Base-by-base conservation (phyloP, 768 basidiomycete species). In the Glaciozyma martinii region DNA sequence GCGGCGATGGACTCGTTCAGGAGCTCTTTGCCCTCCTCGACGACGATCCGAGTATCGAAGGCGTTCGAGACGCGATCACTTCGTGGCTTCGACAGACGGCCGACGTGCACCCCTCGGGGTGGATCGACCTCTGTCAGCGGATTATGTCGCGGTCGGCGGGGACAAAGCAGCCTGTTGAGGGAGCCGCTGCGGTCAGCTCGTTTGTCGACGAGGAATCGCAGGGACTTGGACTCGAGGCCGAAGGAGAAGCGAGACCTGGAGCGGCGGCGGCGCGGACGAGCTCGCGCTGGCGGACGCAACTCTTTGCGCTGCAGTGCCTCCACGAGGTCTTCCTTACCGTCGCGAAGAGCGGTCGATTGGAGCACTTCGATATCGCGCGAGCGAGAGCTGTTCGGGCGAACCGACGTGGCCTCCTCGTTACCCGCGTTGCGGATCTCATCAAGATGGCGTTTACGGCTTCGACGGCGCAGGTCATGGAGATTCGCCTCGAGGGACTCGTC, bases 361-460 rank as follows among this genome's bases (percentile, higher is more conserved):
- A 99, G 72, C 91, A 98, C 72, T 79, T 95, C 43, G 87, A 94
- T 74, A 82, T 88, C 33, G 79, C 80, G 3, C 81, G 85, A 67
- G 92, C 90, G 3, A 44, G 68, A 12, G 55, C 66, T 5, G 46
- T 75, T 54, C 65, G 73, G 2, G 56, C 75, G 3, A 76, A 73
- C 58, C 57, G 65, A 5, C 79, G 82, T 10, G 83, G 84, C 1
- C 79, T 97, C 54, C 80, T 99, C 23, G 86, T 89, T 46, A 86
- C 87, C 23, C 84, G 92, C 25, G 85, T 98, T 12, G 85, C 88
- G 9, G 95, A 99, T 77, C 79, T 99, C 63, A 94, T 99, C 77
- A 89, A 83, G 78, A 95, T 98, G 87, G 94, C 95, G 0, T 98
- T 99, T 75, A 94, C 90, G 18, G 93, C 95, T 1, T 92, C 91